A percentile compares a stretch with the other conserved stretches of the same genome.
phyloP scores from a whole-genome alignment of 179 eudicot genomes.

The Vitellaria paradoxa region DNA sequence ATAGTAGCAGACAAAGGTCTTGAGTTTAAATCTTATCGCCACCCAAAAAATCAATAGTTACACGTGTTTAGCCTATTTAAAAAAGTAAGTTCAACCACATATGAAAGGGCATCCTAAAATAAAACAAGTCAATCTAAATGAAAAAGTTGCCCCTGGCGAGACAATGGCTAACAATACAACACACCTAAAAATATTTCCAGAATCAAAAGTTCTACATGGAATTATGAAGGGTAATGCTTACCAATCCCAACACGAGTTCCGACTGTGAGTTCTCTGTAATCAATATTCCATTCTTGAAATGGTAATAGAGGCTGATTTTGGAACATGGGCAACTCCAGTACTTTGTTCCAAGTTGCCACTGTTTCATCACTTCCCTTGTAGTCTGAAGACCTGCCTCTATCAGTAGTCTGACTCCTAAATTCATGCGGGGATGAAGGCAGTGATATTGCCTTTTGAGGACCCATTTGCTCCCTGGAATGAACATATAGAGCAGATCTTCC shows the following conservation, averaged over 20 bases:
- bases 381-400: constrained; percentile 38
- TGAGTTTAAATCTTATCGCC: too few relatives aligned
- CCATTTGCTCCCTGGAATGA: constrained; percentile 50
- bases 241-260: constrained; percentile 99
- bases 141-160: background rate
- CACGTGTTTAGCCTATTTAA: too few relatives aligned
- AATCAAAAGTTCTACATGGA: background rate
- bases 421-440: constrained; percentile 95
- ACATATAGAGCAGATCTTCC: constrained; percentile 46
- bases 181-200: background rate
- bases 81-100: background rate
- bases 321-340: constrained; percentile 76
- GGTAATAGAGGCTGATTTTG: constrained; percentile 78
- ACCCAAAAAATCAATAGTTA: too few relatives aligned
- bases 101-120: background rate
- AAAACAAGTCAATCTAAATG: background rate
- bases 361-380: constrained; percentile 47
- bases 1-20: too few relatives aligned
- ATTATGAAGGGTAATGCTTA: constrained; percentile 29
- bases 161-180: background rate
- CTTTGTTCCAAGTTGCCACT: constrained; percentile 75
- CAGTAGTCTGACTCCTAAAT: constrained; percentile 50
- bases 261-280: constrained; percentile 85
- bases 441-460: constrained; percentile 83
- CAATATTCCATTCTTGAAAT: constrained; percentile 95